Evolutionary conservation across 805 yeast species (phyloP).

Genomic region (Komagataella pseudopastoris): DNA sequence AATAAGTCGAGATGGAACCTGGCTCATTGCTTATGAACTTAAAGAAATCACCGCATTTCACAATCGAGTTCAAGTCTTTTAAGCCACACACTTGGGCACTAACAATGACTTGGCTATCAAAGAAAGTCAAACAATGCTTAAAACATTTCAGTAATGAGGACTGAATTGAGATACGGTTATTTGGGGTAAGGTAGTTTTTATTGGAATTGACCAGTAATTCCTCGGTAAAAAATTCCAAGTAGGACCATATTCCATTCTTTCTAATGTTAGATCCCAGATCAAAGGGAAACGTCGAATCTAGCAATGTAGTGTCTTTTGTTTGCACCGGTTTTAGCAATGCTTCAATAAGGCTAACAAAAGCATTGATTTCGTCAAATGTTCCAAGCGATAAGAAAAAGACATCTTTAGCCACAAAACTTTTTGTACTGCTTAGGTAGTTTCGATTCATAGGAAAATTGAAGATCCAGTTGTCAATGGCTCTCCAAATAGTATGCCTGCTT

Average conservation of each 20-base stretch:
- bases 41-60: slow-evolving; percentile 28
- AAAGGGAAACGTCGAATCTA: slow-evolving; percentile 29
- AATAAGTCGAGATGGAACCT: slow-evolving; percentile 49
- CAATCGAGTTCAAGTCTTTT: slow-evolving; percentile 32
- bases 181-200: slow-evolving; percentile 19
- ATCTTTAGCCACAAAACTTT: slow-evolving; percentile 19
- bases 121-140: slow-evolving; percentile 29
- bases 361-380: slow-evolving; percentile 40
- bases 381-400: slow-evolving; percentile 32
- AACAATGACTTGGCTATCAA: slow-evolving; percentile 37
- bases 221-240: slow-evolving; percentile 55
- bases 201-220: slow-evolving; percentile 49
- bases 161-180: slow-evolving; percentile 34
- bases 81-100: slow-evolving; percentile 32
- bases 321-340: slow-evolving; percentile 17
- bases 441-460: slow-evolving; percentile 22
- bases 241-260: slow-evolving; percentile 65
- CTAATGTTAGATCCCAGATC: slow-evolving; percentile 51
- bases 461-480: slow-evolving; percentile 55
- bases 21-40: slow-evolving; percentile 54
- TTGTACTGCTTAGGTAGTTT: slow-evolving; percentile 6
- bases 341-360: slow-evolving; percentile 45
- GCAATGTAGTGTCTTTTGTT: slow-evolving; percentile 13
- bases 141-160: slow-evolving; percentile 37
- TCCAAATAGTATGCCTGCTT: slow-evolving; percentile 47